These are phyloP conservation scores for Glarea lozoyensis DNA, from an alignment of 495 filamentous ascomycete species.

Conservation along the genomic window DNA sequence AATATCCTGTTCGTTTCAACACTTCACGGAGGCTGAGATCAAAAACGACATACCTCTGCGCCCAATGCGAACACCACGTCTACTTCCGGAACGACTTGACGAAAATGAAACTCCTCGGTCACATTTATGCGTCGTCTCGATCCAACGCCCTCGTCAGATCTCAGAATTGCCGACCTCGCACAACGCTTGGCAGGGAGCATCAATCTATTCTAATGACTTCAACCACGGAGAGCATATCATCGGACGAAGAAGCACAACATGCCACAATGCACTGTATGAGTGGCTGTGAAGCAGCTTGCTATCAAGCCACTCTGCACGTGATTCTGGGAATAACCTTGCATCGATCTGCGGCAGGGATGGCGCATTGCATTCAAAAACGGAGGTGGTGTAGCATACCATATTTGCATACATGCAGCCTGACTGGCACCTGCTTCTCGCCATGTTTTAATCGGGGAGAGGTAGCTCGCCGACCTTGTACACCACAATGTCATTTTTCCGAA, in stretches of 20 bases:
- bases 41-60: not conserved
- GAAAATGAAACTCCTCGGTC: not conserved
- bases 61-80: not conserved
- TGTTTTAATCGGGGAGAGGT: not conserved
- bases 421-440: not conserved
- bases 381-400: too few relatives aligned
- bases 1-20: constrained; percentile 96
- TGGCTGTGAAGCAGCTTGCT: not conserved
- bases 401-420: too few relatives aligned
- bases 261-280: not conserved
- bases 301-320: constrained; percentile 3
- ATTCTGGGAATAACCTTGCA: constrained; percentile 10
- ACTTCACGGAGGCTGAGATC: constrained; percentile 73
- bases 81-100: not conserved
- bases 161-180: not conserved
- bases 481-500: too few relatives aligned
- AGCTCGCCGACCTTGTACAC: not conserved
- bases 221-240: not conserved
- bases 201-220: too few relatives aligned
- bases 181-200: not conserved
- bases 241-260: not conserved
- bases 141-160: not conserved
- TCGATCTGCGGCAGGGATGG: not conserved
- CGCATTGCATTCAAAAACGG: not conserved
- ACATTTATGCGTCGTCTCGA: not conserved